Conservation (phyloP, 2,329 filamentous ascomycete species). For the Fusarium odoratissimum region DNA sequence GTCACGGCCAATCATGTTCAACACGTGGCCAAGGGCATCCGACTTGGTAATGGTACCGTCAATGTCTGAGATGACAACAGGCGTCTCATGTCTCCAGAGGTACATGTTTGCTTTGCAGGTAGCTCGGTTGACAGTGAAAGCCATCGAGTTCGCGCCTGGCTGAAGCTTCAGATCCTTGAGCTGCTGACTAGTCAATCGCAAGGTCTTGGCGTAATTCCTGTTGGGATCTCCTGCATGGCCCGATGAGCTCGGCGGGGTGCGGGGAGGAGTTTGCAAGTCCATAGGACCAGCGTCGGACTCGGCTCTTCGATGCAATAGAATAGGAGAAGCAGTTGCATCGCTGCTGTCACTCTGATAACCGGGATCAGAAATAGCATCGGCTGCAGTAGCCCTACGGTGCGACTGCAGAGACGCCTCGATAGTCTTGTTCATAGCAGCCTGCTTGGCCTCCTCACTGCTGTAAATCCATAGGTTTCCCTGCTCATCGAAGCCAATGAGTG, state of each 20-base stretch:
- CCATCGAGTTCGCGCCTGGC: conserved; percentile 90
- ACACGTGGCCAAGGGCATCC: conserved; percentile 90
- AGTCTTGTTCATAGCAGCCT: conserved; percentile 79
- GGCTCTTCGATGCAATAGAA: conserved; percentile 67
- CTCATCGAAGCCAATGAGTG: conserved; percentile 93
- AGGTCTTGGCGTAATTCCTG: conserved; percentile 94
- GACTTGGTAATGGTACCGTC: conserved; percentile 99
- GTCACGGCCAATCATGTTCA: conserved; percentile 96
- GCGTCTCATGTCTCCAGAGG: conserved; percentile 89
- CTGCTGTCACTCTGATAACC: conserved; percentile 95
- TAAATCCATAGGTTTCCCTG: conserved; percentile 99
- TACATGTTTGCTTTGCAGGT: conserved; percentile 95
- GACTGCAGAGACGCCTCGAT: conserved; percentile 63
- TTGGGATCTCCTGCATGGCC: conserved; percentile 75
- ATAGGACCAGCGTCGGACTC: conserved; percentile 73
- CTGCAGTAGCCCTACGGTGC: conserved; percentile 63
- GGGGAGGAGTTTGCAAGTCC: conserved; percentile 72
- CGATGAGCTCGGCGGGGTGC: conserved; percentile 73
- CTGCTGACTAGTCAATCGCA: conserved; percentile 94
- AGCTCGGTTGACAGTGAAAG: conserved; percentile 94
- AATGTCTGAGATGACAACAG: conserved; percentile 98
- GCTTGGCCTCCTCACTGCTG: conserved; percentile 95
- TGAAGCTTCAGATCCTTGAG: conserved; percentile 86
- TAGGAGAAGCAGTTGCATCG: conserved; percentile 63
- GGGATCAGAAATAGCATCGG: conserved; percentile 90